Evolutionary conservation across 2,329 filamentous ascomycete species (phyloP).

Genomic region (Botrytis sinoallii): DNA sequence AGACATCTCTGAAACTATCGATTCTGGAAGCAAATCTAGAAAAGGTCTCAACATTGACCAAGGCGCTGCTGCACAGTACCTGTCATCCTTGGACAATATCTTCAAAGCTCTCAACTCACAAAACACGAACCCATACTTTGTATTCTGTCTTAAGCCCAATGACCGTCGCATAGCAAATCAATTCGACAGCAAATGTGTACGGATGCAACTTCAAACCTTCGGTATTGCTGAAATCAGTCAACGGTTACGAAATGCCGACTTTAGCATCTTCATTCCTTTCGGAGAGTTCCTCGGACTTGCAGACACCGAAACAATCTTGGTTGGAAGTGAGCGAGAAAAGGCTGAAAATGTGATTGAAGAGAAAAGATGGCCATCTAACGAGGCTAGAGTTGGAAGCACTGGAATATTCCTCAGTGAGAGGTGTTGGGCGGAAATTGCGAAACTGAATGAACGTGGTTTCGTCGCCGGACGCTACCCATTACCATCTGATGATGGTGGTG

Average conservation of each 20-base stretch:
- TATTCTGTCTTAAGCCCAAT: conserved; percentile 97
- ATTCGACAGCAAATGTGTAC: conserved; percentile 97
- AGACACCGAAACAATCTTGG: conserved; percentile 77
- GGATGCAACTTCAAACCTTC: conserved; percentile 89
- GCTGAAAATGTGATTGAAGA: conserved; percentile 88
- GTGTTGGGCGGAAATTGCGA: conserved; percentile 89
- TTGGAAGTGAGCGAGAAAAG: conserved; percentile 90
- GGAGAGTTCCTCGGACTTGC: conserved; percentile 89
- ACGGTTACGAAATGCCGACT: conserved; percentile 86
- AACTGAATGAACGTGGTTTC: conserved; percentile 62
- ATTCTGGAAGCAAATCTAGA: conserved; percentile 39
- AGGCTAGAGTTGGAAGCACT: conserved; percentile 85
- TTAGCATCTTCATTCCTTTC: conserved; percentile 93
- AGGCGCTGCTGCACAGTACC: conserved; percentile 88
- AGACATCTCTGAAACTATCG: conserved; percentile 48
- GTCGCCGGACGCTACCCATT: conserved; percentile 52
- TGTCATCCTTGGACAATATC: conserved; percentile 85
- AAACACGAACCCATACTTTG: conserved; percentile 89
- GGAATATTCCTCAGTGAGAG: conserved; percentile 94
- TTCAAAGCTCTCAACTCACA: conserved; percentile 79
- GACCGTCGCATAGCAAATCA: conserved; percentile 96
- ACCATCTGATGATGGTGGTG: conserved; percentile 59
- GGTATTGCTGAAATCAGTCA: conserved; percentile 97
- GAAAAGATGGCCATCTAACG: conserved; percentile 87
- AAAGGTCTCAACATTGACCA: conserved; percentile 58